Conservation (phyloP, 2,329 filamentous ascomycete species). For the Cadophora gregata region DNA sequence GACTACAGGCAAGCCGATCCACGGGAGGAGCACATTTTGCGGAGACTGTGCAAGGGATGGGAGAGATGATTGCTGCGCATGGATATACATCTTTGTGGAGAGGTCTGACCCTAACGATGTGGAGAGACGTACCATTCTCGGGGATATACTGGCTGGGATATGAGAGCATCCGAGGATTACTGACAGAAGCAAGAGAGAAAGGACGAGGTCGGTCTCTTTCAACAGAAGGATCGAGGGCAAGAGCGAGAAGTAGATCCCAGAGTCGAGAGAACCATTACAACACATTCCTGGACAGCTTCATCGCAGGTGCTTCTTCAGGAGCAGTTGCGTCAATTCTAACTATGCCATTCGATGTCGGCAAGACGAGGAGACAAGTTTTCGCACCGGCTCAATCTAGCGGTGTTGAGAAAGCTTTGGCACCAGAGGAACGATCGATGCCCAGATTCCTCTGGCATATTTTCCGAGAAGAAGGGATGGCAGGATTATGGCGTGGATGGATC, state of each 20-base stretch:
- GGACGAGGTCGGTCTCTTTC: constrained; percentile 51
- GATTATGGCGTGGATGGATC: constrained; percentile 90
- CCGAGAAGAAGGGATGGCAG: constrained; percentile 77
- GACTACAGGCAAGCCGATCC: constrained; percentile 79
- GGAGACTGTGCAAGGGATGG: constrained; percentile 77
- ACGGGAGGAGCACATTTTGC: constrained; percentile 71
- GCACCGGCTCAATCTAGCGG: constrained; percentile 54
- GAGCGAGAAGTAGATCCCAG: constrained; percentile 60
- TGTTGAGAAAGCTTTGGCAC: constrained; percentile 51
- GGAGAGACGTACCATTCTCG: constrained; percentile 97
- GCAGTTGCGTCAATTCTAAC: constrained; percentile 87
- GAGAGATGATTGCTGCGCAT: constrained; percentile 77
- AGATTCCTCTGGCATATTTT: constrained; percentile 92
- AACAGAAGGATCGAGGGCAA: constrained; percentile 48
- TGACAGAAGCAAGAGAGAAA: constrained; percentile 72
- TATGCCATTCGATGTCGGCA: constrained; percentile 96
- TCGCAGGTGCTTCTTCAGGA: constrained; percentile 83
- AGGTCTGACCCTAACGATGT: constrained; percentile 87
- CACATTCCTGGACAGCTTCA: constrained; percentile 87
- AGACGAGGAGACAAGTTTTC: constrained; percentile 90
- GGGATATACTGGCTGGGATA: constrained; percentile 99
- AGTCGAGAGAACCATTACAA: constrained; percentile 73
- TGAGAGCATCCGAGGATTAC: constrained; percentile 75
- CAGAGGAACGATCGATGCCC: constrained; percentile 80
- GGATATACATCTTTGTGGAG: constrained; percentile 89